Evolutionary conservation across 768 basidiomycete genomes (phyloP).

Genomic region (Tricholoma bakamatsutake): DNA sequence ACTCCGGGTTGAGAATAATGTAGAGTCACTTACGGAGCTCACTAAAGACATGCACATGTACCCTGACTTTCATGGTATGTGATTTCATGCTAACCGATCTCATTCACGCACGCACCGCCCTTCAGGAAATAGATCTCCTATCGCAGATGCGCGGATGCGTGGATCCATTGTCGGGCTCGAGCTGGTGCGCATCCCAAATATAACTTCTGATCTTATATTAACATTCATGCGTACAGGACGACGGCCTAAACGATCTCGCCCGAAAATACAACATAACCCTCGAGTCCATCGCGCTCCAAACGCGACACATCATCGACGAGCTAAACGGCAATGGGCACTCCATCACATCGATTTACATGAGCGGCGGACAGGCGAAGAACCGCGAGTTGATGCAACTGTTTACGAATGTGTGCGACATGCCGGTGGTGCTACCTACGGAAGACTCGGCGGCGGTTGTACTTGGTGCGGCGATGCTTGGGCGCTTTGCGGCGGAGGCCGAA

Average conservation of each 20-base stretch:
- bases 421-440: conserved; percentile 76
- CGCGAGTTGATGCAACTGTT: conserved; percentile 82
- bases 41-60: conserved; percentile 92
- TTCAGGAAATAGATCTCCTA: conserved; percentile 90
- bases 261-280: conserved; percentile 87
- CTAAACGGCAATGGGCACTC: conserved; percentile 83
- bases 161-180: conserved; percentile 87
- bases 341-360: conserved; percentile 84
- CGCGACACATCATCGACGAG: conserved; percentile 86
- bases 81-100: not conserved
- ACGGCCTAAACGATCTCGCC: conserved; percentile 74
- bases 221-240: conserved; percentile 40
- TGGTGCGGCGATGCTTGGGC: conserved; percentile 91
- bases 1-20: conserved; percentile 48
- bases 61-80: conserved; percentile 85
- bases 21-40: conserved; percentile 69
- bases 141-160: conserved; percentile 93
- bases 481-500: conserved; percentile 66
- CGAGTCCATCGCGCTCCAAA: conserved; percentile 92
- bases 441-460: conserved; percentile 80
- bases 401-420: conserved; percentile 77
- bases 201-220: not conserved
- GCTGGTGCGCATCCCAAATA: conserved; percentile 40
- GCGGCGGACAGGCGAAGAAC: conserved; percentile 92
- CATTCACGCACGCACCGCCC: not conserved